Percentiles rank a stretch among this genome's conserved stretches.
These are phyloP conservation scores for Zymoseptoria brevis DNA, from an alignment of 2,329 filamentous ascomycete species.

Conservation along the genomic window DNA sequence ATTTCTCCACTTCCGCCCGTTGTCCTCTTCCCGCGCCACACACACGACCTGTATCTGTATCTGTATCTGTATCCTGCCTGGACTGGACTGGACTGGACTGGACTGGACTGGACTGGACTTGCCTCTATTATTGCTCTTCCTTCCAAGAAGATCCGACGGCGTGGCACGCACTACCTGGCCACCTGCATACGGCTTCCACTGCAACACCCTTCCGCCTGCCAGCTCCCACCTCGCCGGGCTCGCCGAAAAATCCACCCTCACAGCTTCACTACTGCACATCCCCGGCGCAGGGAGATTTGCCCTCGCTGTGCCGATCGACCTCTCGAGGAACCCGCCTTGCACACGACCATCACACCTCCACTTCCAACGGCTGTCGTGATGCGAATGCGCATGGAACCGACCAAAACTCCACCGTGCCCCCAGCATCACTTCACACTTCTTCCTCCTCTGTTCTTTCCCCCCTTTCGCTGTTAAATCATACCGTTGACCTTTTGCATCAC, in stretches of 20 bases:
- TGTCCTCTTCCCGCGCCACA: too few species aligned
- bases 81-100: too few species aligned
- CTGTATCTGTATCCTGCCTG: too few species aligned
- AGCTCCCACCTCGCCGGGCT: not conserved
- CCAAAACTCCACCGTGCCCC: not conserved
- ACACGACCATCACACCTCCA: not conserved
- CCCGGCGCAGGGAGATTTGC: not conserved
- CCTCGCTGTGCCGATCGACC: not conserved
- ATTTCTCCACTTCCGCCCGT: too few species aligned
- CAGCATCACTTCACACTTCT: too few species aligned
- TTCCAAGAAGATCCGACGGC: not conserved
- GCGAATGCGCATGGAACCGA: not conserved
- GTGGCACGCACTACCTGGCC: not conserved
- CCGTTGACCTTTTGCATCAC: not conserved
- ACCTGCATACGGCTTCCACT: not conserved
- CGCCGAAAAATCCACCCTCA: not conserved
- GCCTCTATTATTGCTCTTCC: too few species aligned
- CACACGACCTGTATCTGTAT: too few species aligned
- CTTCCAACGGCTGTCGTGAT: not conserved
- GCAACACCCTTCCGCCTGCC: not conserved
- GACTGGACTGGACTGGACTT: too few species aligned
- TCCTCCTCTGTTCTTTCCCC: not conserved
- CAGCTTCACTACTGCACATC: not conserved
- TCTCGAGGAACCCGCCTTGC: not conserved
- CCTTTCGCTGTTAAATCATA: not conserved